Conservation (phyloP, 805 yeast species). For the Wickerhamia fluorescens region DNA sequence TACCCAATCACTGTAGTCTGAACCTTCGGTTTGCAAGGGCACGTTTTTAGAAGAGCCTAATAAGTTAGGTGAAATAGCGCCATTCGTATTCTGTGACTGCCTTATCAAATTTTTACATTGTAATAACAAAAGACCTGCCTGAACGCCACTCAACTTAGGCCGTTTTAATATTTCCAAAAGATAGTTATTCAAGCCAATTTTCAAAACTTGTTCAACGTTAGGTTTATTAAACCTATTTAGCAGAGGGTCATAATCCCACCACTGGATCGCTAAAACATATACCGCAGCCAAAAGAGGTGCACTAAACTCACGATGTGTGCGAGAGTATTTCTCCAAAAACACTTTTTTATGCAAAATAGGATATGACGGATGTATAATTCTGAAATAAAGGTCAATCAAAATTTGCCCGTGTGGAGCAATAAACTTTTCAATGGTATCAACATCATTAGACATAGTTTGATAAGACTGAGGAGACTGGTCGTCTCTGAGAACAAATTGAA, state of each 20-base stretch:
- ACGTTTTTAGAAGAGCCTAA: slow-evolving; percentile 5
- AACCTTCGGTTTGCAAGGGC: slow-evolving; percentile 11
- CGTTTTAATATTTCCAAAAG: slow-evolving; percentile 74
- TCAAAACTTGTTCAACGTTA: slow-evolving; percentile 45
- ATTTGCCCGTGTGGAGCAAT: slow-evolving; percentile 92
- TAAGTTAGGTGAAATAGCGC: neutral
- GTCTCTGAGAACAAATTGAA: slow-evolving; percentile 72
- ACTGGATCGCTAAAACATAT: slow-evolving; percentile 78
- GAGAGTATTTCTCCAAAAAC: slow-evolving; percentile 79
- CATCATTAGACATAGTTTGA: slow-evolving; percentile 63
- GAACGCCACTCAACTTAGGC: slow-evolving; percentile 88
- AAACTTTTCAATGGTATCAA: slow-evolving; percentile 75
- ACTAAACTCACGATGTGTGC: slow-evolving; percentile 87
- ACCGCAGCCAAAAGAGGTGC: slow-evolving; percentile 91
- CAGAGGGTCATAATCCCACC: slow-evolving; percentile 89
- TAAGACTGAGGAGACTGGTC: slow-evolving; percentile 70
- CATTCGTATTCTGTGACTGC: slow-evolving; percentile 5
- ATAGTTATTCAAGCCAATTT: slow-evolving; percentile 54
- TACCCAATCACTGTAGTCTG: slow-evolving; percentile 69
- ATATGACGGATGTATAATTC: slow-evolving; percentile 83
- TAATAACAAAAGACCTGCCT: slow-evolving; percentile 73
- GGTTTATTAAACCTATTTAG: slow-evolving; percentile 75
- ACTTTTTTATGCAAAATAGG: slow-evolving; percentile 90
- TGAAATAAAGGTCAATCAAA: slow-evolving; percentile 71
- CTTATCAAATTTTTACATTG: slow-evolving; percentile 44